A percentile compares a stretch with the other conserved stretches of the same genome.
phyloP scores from a whole-genome alignment of 768 basidiomycete genomes.

The Tubosaeta sp. region DNA sequence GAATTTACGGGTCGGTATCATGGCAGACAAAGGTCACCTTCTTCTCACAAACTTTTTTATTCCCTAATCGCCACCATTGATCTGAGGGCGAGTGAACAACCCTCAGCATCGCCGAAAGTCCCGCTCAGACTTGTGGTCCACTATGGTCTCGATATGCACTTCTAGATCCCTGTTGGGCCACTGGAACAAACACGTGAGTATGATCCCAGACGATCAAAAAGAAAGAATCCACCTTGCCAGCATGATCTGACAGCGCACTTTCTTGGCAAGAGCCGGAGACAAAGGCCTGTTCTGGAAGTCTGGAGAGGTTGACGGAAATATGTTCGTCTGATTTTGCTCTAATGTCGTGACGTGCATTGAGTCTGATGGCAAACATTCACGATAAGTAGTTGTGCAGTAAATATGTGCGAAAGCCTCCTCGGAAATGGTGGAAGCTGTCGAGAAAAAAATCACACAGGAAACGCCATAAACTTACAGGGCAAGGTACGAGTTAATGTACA shows the following conservation, averaged over 20 bases:
- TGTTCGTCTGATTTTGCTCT: conserved; percentile 30
- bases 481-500: conserved; percentile 54
- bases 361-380: conserved; percentile 18
- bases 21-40: no score
- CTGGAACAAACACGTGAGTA: not conserved
- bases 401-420: not conserved
- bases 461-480: conserved; percentile 37
- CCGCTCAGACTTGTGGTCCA: conserved; percentile 8
- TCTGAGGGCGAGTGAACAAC: not conserved
- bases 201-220: not conserved
- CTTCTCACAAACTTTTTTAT: no score
- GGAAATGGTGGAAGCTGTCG: no score
- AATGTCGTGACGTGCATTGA: conserved; percentile 42
- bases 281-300: conserved; percentile 20
- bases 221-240: conserved; percentile 5
- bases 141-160: conserved; percentile 11
- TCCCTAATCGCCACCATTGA: no score
- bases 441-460: no score
- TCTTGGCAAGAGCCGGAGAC: not conserved
- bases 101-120: not conserved
- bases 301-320: conserved; percentile 40
- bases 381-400: not conserved
- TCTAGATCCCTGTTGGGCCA: not conserved
- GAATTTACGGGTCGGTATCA: no score
- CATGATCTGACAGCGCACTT: not conserved